Conservation (phyloP, 2,329 filamentous ascomycete species). For the Sporothrix luriei region DNA sequence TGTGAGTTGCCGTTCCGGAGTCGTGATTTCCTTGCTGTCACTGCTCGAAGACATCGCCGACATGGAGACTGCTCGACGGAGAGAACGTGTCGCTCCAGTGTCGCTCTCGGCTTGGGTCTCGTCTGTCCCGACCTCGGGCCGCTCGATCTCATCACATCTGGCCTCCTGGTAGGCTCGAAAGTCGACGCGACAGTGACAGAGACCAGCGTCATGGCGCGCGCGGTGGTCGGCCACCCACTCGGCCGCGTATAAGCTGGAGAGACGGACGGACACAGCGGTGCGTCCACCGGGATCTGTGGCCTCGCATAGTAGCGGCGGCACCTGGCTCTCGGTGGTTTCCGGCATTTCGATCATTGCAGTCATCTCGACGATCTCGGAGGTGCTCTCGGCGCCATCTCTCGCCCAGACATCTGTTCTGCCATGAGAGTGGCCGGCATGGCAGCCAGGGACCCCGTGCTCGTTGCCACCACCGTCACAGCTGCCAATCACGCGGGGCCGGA, state of each 20-base stretch:
- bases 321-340: not conserved
- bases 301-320: conserved; percentile 29
- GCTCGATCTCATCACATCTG: not conserved
- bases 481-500: conserved; percentile 43
- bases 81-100: not conserved
- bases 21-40: not conserved
- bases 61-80: conserved; percentile 11
- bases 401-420: not conserved
- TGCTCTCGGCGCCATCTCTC: too few species aligned
- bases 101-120: not conserved
- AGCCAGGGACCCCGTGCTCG: not conserved
- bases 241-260: conserved; percentile 45
- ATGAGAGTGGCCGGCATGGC: not conserved
- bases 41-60: not conserved
- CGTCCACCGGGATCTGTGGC: not conserved
- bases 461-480: not conserved
- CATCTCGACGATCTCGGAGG: not conserved
- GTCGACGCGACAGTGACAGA: conserved; percentile 43
- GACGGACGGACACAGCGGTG: conserved; percentile 38
- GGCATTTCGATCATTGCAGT: too few species aligned
- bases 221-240: conserved; percentile 49
- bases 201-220: conserved; percentile 42
- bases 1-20: not conserved
- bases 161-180: conserved; percentile 42
- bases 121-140: not conserved